A percentile compares a stretch with the other conserved stretches of the same genome.
These are phyloP conservation scores for Irpex sp. DNA, from an alignment of 1,284 basidiomycete genomes.

Conservation along the genomic window DNA sequence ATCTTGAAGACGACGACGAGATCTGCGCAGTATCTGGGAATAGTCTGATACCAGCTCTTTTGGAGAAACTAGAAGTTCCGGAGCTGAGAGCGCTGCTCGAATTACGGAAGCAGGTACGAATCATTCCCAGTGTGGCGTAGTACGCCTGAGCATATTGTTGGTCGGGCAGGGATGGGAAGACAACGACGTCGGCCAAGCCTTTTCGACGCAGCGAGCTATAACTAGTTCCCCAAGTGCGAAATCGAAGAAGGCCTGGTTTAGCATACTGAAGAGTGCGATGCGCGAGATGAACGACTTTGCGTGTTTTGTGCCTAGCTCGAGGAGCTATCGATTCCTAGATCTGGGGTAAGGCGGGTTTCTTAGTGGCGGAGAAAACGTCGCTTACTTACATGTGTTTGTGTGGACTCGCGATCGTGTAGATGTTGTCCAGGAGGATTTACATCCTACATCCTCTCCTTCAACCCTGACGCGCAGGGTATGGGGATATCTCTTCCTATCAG, in stretches of 20 bases:
- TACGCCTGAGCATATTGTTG: too few relatives aligned
- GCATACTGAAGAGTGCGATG: slow-evolving; percentile 14
- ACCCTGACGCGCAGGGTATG: slow-evolving; percentile 23
- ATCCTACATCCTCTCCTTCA: slow-evolving; percentile 27
- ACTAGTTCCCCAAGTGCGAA: neutral
- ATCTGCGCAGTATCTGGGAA: neutral
- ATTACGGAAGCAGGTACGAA: neutral
- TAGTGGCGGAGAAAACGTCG: neutral
- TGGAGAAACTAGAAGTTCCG: neutral
- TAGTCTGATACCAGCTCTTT: neutral
- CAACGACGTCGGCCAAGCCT: slow-evolving; percentile 7
- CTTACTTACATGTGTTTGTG: too few relatives aligned
- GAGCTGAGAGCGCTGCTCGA: neutral
- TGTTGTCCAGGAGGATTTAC: slow-evolving; percentile 34
- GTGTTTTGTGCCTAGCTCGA: slow-evolving; percentile 6
- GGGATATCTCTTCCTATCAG: slow-evolving; percentile 26
- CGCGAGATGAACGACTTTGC: slow-evolving; percentile 15
- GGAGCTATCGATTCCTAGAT: slow-evolving; percentile 17
- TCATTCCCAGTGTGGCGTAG: too few relatives aligned
- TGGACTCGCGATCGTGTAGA: slow-evolving; percentile 13
- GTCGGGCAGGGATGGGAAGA: slow-evolving; percentile 13
- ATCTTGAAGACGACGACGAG: neutral
- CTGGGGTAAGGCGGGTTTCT: slow-evolving; percentile 13
- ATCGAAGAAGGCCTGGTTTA: slow-evolving; percentile 12
- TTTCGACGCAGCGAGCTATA: slow-evolving; percentile 4